phyloP scores from a whole-genome alignment of 2,329 filamentous ascomycete species.

The Pseudogymnoascus sp. region DNA sequence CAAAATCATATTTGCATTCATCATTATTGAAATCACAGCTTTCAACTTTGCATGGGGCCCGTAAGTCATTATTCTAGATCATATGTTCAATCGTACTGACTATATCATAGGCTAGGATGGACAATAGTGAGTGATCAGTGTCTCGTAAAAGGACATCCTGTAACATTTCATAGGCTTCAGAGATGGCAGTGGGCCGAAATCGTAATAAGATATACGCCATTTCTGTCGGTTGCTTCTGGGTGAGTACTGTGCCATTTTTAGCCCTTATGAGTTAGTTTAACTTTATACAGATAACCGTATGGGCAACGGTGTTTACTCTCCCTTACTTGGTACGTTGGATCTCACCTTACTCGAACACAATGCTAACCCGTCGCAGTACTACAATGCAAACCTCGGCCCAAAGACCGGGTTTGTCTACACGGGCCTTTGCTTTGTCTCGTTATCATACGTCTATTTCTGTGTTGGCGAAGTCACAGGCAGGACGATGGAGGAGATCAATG shows the following conservation, averaged over 20 bases:
- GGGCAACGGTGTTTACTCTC: slow-evolving; percentile 34
- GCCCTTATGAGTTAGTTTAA: background rate
- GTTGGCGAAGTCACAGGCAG: slow-evolving; percentile 34
- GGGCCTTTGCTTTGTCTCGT: slow-evolving; percentile 28
- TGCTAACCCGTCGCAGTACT: slow-evolving; percentile 24
- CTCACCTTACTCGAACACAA: background rate
- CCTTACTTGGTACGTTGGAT: slow-evolving; percentile 28
- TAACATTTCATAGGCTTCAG: slow-evolving; percentile 27
- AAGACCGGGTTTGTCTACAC: slow-evolving; percentile 35
- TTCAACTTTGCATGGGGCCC: slow-evolving; percentile 42
- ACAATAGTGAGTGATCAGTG: background rate
- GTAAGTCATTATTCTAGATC: slow-evolving; percentile 32
- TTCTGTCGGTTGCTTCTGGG: slow-evolving; percentile 38
- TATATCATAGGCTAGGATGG: background rate
- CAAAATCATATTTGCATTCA: slow-evolving; percentile 33
- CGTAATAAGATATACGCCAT: slow-evolving; percentile 40
- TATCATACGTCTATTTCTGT: slow-evolving; percentile 33
- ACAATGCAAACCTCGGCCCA: slow-evolving; percentile 32
- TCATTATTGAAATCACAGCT: slow-evolving; percentile 36
- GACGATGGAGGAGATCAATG: slow-evolving; percentile 31
- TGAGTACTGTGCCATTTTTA: background rate
- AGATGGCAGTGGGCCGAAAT: slow-evolving; percentile 43
- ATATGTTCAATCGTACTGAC: background rate
- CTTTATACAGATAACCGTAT: slow-evolving; percentile 28
- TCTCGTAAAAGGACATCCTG: background rate